These are phyloP conservation scores for Trifolium dubium DNA, from an alignment of 306 rosid genomes.

Conservation along the genomic window DNA sequence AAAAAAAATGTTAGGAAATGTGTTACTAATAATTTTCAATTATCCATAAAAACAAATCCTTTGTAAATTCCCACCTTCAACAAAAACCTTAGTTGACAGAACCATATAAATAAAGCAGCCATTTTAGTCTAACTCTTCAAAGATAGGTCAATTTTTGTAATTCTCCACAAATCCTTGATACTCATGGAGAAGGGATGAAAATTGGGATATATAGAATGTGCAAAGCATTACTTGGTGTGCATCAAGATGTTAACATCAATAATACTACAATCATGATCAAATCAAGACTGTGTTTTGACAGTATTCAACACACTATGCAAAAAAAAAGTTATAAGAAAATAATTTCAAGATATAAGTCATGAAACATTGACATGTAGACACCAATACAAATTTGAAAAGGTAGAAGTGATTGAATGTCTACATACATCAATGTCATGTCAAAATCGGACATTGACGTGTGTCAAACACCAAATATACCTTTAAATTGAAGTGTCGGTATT, in stretches of 20 bases:
- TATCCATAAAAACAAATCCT: background rate
- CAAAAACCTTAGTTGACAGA: conserved; percentile 42
- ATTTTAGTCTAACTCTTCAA: conserved; percentile 53
- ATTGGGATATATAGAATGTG: too few species aligned
- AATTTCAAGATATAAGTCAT: background rate
- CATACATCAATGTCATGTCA: background rate
- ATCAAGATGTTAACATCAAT: too few species aligned
- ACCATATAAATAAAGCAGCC: conserved; percentile 51
- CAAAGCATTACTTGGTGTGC: too few species aligned
- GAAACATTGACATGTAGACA: too few species aligned
- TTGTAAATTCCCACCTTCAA: background rate
- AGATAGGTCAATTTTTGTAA: background rate
- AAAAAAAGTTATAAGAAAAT: background rate
- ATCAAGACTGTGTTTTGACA: background rate
- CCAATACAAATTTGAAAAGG: background rate
- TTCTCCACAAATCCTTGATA: background rate
- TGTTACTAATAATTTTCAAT: too few species aligned
- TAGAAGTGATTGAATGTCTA: background rate
- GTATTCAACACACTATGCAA: background rate
- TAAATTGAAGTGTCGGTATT: background rate
- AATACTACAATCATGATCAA: too few species aligned
- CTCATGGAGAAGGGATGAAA: too few species aligned
- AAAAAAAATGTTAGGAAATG: too few species aligned
- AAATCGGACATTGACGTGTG: background rate
- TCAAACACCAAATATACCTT: background rate